Evolutionary conservation across 2,329 filamentous ascomycete species (phyloP).

Genomic region (Phaeosphaeriaceae sp.): DNA sequence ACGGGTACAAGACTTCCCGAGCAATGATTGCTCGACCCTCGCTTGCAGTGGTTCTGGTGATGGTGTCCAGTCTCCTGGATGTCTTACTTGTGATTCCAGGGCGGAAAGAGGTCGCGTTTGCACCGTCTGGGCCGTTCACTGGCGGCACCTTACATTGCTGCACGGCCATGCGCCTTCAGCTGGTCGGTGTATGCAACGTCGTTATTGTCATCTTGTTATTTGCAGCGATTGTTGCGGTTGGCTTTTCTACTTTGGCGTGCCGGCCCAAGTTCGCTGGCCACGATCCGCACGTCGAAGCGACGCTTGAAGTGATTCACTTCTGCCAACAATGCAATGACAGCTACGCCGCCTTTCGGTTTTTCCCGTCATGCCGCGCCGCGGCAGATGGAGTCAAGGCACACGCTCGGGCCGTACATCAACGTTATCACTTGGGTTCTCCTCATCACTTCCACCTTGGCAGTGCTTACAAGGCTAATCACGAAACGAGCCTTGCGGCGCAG

Average conservation of each 20-base stretch:
- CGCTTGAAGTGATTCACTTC: conserved; percentile 15
- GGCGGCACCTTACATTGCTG: conserved; percentile 26
- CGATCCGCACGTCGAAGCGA: conserved; percentile 4
- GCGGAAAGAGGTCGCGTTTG: conserved; percentile 24
- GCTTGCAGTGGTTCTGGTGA: conserved; percentile 16
- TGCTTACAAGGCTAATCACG: conserved; percentile 42
- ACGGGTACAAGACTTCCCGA: conserved; percentile 14
- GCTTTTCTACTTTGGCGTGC: conserved; percentile 10
- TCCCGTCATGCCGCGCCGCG: conserved; percentile 33
- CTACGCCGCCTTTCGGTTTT: conserved; percentile 20
- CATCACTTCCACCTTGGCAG: conserved; percentile 42
- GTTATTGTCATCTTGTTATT: conserved; percentile 15
- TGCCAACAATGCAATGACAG: conserved; percentile 37
- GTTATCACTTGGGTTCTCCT: conserved; percentile 46
- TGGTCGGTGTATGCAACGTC: conserved; percentile 8
- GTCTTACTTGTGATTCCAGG: conserved; percentile 17
- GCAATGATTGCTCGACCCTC: conserved; percentile 16
- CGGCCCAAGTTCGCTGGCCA: background rate
- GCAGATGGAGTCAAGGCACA: conserved; percentile 33
- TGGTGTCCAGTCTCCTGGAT: conserved; percentile 14
- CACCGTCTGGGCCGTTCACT: conserved; percentile 17
- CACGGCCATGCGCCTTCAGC: conserved; percentile 20
- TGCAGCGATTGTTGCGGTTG: conserved; percentile 11
- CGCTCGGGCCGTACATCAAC: conserved; percentile 44
- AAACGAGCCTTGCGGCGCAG: conserved; percentile 41